Evolutionary conservation across 768 basidiomycete genomes (phyloP).

Genomic region (Pleurotus salmoneostramineus): DNA sequence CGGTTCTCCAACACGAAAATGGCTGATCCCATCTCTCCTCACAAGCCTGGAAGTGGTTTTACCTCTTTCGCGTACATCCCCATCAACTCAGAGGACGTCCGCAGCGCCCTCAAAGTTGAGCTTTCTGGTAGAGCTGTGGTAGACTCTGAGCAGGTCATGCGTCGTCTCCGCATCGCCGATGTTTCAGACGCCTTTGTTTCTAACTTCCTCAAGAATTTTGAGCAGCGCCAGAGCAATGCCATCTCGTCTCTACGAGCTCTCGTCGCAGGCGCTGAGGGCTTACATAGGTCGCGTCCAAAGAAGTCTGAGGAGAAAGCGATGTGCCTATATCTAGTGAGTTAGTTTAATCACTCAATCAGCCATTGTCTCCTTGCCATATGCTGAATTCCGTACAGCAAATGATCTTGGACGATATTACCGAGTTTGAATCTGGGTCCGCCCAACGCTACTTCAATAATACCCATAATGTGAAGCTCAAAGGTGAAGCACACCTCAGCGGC

Average conservation of each 20-base stretch:
- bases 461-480: background rate
- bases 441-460: background rate
- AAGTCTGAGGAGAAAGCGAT: background rate
- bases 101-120: background rate
- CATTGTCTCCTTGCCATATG: background rate
- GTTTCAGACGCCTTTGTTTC: background rate
- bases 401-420: background rate
- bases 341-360: background rate
- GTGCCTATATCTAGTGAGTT: background rate
- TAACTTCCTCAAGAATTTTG: background rate
- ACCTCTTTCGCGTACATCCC: background rate
- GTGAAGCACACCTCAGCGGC: background rate
- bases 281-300: background rate
- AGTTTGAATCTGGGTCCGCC: background rate
- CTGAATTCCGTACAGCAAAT: background rate
- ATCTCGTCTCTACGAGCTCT: background rate
- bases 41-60: background rate
- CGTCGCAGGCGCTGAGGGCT: background rate
- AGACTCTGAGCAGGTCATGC: background rate
- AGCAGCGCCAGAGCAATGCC: background rate
- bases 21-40: conserved; percentile 1
- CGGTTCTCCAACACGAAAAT: background rate
- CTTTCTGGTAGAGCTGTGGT: background rate
- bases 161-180: background rate
- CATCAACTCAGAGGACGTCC: background rate